Conservation (phyloP, 2,329 filamentous ascomycete species). For the Rhytidhysteron rufulum region DNA sequence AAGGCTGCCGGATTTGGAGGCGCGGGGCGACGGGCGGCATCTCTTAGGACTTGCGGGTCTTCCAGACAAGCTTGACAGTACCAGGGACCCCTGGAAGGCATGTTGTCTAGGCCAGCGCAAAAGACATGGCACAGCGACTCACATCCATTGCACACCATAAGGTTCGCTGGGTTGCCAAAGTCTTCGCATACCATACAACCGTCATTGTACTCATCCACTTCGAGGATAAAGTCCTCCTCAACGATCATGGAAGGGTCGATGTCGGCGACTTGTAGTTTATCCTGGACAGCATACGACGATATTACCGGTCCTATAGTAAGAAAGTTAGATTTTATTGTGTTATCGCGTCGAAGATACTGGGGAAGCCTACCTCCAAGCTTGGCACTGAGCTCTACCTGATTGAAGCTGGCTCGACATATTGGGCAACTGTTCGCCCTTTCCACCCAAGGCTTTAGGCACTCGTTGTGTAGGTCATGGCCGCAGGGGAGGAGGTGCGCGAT, state of each 20-base stretch:
- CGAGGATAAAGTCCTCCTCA: slow-evolving; percentile 60
- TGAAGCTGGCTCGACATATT: slow-evolving; percentile 90
- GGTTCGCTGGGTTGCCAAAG: slow-evolving; percentile 74
- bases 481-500: slow-evolving; percentile 69
- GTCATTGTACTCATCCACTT: slow-evolving; percentile 45
- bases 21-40: slow-evolving; percentile 25
- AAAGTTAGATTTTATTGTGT: slow-evolving; percentile 8
- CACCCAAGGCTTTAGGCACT: slow-evolving; percentile 90
- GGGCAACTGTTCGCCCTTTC: slow-evolving; percentile 97
- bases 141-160: slow-evolving; percentile 89
- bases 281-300: slow-evolving; percentile 64
- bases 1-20: slow-evolving; percentile 28
- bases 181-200: slow-evolving; percentile 84
- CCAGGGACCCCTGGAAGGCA: slow-evolving; percentile 72
- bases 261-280: slow-evolving; percentile 86
- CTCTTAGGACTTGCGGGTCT: slow-evolving; percentile 34
- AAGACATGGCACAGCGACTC: slow-evolving; percentile 87
- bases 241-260: slow-evolving; percentile 78
- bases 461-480: slow-evolving; percentile 87
- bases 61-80: slow-evolving; percentile 79
- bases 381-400: slow-evolving; percentile 80
- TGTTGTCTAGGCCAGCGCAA: slow-evolving; percentile 75
- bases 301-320: slow-evolving; percentile 49
- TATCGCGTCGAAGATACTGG: slow-evolving; percentile 12
- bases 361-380: slow-evolving; percentile 68